Base-by-base conservation (phyloP, 768 basidiomycete species). In the Cubamyces sp. region DNA sequence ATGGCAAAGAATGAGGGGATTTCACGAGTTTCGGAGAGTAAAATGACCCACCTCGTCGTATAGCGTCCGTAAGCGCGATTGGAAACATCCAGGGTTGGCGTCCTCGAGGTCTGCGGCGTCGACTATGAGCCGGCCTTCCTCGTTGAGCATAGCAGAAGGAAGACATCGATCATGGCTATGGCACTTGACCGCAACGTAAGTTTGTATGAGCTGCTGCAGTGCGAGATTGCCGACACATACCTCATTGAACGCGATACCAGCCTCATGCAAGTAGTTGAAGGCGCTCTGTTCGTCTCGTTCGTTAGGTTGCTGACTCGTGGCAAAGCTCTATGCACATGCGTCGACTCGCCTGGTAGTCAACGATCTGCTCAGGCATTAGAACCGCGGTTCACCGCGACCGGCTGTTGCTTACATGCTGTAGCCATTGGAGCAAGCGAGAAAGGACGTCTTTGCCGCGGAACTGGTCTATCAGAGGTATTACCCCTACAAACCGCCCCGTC, bases 91-190 rank as follows among this genome's bases (percentile, higher is more conserved):
- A 1, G 54, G 37, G 16, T 54, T 61, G 1, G 60, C 39, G 21
- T 54, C n/a, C 37, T 25, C n/a, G 39, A 61, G 54, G 39, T 61
- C 60, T 11, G 23, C 45, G 14, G 53, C 53, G 5, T 49, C 46
- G 12, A 61, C 30, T 3, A 61, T 49, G 15, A 61, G 60, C 19
- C 51, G 34, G 1, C 52, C 45, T n/a, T 54, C 53, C 12, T 61
- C 60, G 25, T 48, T 54, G 9, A 61, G 53, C 60, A 61, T 61
- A 6, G 53, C 53, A 6, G 60, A 61, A 8, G 52, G 53, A 3
- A 61, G 53, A 7, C 60, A 61, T 18, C 51, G 28, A 28, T 54
- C 46, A 30, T 61, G 60, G 37, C 60, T 54, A 15, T 54, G 60
- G 34, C 34, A 54, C 60, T 34, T 54, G 46, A 4, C 1, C 0